Base-by-base conservation (phyloP, 331 rosid genomes). In the Malus hybrid region DNA sequence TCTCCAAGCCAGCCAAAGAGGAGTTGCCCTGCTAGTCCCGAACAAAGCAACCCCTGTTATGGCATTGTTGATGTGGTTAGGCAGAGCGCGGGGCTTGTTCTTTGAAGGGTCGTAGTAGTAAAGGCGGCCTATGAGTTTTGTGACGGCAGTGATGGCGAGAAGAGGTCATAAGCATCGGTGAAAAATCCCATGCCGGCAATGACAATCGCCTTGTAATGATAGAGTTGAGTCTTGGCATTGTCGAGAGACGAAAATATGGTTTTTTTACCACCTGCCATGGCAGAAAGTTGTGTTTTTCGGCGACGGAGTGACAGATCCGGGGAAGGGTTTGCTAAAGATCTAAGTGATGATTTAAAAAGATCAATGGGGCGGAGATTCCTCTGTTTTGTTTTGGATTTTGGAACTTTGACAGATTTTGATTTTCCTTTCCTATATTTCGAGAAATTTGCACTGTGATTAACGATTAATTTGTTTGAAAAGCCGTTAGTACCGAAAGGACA, bases 1-100 rank as follows among this genome's bases (percentile, higher is more conserved):
- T 77, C 80, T 7, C 80, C 80, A 7, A 77, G 80, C 75, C 80
- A 77, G 80, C 80, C 80, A 77, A 77, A 77, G 69, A 62, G 32
- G 75, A 69, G 67, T 76, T 67, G 59, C 73, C 73, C 73, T 1
- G 80, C 74, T 56, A 76, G 80, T 76, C 2, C 75, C 81, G 7
- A 73, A 76, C 48, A 77, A 54, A 15, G 76, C 81, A 48, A 77
- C 75, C 28, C 71, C 76, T 2, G 65, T 70, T 19, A 77, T 70
- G 54, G 80, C 80, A 48, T 77, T 77, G 65, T 28, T 61, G 34
- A 77, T 42, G 6, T 70, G 34, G 2, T 1, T 24, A 32, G 76
- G 74, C 10, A 70, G 65, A 22, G 14, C 16, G 14, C 76, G 71
- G 10, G 76, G 71, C 20, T 22, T 31, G 31, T 62, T 33, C 8